phyloP scores from a whole-genome alignment of 176 grass and related monocot species.

The Bonia amplexicaulis region DNA sequence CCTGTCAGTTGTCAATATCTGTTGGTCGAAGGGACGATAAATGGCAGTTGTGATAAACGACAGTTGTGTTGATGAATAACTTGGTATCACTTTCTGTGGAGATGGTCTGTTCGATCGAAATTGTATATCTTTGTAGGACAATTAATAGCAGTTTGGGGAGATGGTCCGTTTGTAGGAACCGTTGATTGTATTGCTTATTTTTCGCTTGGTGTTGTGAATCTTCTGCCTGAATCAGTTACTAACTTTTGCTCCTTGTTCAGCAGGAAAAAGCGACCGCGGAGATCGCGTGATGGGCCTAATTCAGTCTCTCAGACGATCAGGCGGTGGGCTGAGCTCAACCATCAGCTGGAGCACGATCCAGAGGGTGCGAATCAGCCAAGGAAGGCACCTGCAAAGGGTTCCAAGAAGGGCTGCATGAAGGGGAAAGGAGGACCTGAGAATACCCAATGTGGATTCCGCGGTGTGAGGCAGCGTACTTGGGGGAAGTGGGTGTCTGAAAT shows the following conservation, averaged over 20 bases:
- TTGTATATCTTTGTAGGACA: neutral
- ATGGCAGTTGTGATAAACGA: neutral
- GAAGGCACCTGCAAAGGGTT: constrained; percentile 81
- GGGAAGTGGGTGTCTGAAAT: constrained; percentile 99
- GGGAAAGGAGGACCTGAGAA: constrained; percentile 96
- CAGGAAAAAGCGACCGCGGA: constrained; percentile 76
- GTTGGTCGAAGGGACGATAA: neutral
- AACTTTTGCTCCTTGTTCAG: neutral
- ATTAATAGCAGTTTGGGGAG: neutral
- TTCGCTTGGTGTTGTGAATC: neutral
- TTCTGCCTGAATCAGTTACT: neutral
- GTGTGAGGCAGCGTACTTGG: constrained; percentile 87
- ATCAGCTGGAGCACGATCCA: constrained; percentile 19
- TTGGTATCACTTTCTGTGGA: neutral
- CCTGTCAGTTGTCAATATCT: neutral
- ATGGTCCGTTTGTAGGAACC: neutral
- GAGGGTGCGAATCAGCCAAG: neutral
- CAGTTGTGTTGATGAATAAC: neutral
- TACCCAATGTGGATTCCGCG: constrained; percentile 52
- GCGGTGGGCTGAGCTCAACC: constrained; percentile 64
- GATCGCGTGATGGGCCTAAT: constrained; percentile 45
- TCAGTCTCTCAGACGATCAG: constrained; percentile 56
- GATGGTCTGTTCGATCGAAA: neutral
- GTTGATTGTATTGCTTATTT: neutral
- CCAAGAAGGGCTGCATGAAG: constrained; percentile 92